These are phyloP conservation scores for Orobanche coerulescens DNA, from an alignment of 257 asterid species.

Conservation along the genomic window DNA sequence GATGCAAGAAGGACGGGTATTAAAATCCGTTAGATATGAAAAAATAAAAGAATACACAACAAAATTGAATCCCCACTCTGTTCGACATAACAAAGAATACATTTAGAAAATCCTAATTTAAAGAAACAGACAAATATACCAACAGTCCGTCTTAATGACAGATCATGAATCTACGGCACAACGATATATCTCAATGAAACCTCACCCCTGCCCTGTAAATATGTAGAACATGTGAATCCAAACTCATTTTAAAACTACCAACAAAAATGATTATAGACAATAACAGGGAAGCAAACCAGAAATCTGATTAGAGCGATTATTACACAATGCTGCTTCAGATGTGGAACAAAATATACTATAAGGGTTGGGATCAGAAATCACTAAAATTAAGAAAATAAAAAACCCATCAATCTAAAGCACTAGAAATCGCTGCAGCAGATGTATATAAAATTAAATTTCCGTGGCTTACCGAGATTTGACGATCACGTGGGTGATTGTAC, in stretches of 20 bases:
- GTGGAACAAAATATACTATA: background rate
- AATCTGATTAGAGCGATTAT: background rate
- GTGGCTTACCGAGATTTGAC: constrained; percentile 41
- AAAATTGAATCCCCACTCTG: constrained; percentile 1
- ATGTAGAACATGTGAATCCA: background rate
- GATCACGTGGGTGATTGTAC: constrained; percentile 76
- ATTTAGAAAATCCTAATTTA: background rate
- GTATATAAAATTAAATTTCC: background rate
- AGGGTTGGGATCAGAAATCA: constrained; percentile 1
- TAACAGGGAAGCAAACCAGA: background rate
- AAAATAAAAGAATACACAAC: background rate
- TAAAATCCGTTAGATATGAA: background rate
- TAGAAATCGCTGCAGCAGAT: background rate
- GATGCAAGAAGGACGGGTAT: background rate
- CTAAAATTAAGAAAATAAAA: background rate
- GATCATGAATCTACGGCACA: background rate
- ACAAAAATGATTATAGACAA: background rate
- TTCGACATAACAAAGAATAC: background rate
- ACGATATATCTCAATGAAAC: background rate
- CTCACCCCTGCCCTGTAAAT: background rate
- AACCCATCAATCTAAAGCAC: background rate
- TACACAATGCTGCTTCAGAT: constrained; percentile 14
- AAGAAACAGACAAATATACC: background rate
- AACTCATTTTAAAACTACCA: constrained; percentile 1
- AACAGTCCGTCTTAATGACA: background rate